Percentiles rank a stretch among this genome's conserved stretches.
Evolutionary conservation across 768 basidiomycete genomes (phyloP).

Genomic region (Suillus spraguei): DNA sequence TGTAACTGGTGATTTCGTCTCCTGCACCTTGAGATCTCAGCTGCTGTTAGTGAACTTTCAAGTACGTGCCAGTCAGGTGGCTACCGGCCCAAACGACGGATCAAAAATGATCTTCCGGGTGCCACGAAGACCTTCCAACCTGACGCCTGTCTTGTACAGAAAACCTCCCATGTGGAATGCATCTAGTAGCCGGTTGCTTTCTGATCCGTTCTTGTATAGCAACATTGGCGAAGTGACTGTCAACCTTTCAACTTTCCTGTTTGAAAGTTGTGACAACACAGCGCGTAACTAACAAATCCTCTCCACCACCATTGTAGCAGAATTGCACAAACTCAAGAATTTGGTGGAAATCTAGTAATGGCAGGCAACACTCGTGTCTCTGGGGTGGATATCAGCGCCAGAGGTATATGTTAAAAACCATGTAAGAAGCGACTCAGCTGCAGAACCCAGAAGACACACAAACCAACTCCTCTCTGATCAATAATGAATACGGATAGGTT

Average conservation of each 20-base stretch:
- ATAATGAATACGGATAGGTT: not conserved
- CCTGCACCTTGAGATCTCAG: not conserved
- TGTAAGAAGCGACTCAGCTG: no score
- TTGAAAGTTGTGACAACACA: not conserved
- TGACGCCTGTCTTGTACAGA: no score
- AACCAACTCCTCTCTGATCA: not conserved
- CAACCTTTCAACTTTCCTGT: not conserved
- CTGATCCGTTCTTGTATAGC: not conserved
- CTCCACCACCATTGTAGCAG: conserved; percentile 5
- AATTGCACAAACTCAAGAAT: not conserved
- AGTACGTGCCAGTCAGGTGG: not conserved
- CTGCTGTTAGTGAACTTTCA: not conserved
- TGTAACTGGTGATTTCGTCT: not conserved
- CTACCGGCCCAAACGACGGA: not conserved
- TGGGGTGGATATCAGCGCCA: conserved; percentile 2
- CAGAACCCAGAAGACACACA: not conserved
- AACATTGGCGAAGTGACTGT: not conserved
- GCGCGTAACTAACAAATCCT: not conserved
- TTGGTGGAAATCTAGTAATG: not conserved
- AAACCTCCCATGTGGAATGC: not conserved
- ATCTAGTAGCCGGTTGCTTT: not conserved
- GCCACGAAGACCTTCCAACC: not conserved
- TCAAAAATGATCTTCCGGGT: not conserved
- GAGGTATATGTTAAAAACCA: not conserved
- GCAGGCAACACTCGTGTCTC: not conserved